Base-by-base conservation (phyloP, 768 basidiomycete species). In the Lentinula edodes region DNA sequence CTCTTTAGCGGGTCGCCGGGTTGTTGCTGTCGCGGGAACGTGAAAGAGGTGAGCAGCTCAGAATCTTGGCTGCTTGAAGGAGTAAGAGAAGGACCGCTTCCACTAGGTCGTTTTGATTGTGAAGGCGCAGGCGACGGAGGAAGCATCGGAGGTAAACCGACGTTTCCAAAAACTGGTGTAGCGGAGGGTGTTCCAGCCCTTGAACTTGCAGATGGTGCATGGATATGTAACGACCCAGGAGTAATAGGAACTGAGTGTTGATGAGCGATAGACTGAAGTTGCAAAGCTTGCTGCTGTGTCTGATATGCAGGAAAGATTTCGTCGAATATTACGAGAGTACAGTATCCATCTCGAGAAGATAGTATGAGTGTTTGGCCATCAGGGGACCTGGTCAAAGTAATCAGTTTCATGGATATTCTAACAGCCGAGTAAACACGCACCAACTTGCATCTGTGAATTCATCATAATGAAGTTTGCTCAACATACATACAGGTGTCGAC, bases 371-470 rank as follows among this genome's bases (percentile, higher is more conserved):
- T 86, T 72, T 97, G 93, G 3, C 97, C 97, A 67, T 98, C 97
- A 1, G 94, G 87, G 1, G 96, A 96, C 96, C 96, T 98, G 68
- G 28, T 36, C 61, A 34, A 16, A 23, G 50, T 43, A 61, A 16
- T 32, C 23, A 20, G 36, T 51, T 13, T 35, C 28, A 55, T n/a
- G 32, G 48, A 59, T 28, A 55, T 59, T 20, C 36, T 10, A 38
- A 28, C 16, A 16, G 23, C 1, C 5, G 18, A 8, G 8, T 34
- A 5, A n/a, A 15, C 15, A 52, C 59, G 45, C 68, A 98, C 97
- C 97, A 99, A 45, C 89, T 86, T 74, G 97, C 80, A 75, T 99
- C 97, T 6, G 97, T 98, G 70, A 98, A 98, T 68, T 96, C 93
- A 64, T 96, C 94, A 71, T 97, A 98, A 74, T 99, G 97, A 64